phyloP scores from a whole-genome alignment of 2,329 filamentous ascomycete species.

The Aschersonia sp. region DNA sequence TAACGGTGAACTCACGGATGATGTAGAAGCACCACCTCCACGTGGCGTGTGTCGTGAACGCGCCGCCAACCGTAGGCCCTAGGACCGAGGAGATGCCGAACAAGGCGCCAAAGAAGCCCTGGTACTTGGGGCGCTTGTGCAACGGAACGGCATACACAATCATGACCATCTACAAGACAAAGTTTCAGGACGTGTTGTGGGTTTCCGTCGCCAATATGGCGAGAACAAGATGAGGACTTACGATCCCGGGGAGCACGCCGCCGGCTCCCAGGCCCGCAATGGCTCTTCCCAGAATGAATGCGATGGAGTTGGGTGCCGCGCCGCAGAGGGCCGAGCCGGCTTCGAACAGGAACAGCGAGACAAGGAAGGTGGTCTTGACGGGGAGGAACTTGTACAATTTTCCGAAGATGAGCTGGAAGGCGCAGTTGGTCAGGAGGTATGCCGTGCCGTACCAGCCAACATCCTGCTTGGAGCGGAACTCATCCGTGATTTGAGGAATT shows the following conservation, averaged over 20 bases:
- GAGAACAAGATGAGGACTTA: conserved; percentile 1
- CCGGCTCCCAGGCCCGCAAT: conserved; percentile 33
- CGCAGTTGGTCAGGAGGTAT: conserved; percentile 15
- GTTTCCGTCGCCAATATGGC: neutral
- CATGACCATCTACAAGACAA: conserved; percentile 2
- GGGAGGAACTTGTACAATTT: conserved; percentile 14
- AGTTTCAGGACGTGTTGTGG: neutral
- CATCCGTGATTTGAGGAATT: conserved; percentile 12
- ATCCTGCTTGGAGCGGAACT: conserved; percentile 13
- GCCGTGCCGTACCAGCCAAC: conserved; percentile 15
- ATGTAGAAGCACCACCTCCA: conserved; percentile 22
- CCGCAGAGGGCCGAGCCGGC: conserved; percentile 16
- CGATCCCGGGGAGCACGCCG: conserved; percentile 34
- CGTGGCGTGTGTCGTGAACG: conserved; percentile 6
- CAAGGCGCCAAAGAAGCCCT: conserved; percentile 20
- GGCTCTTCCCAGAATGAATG: conserved; percentile 34
- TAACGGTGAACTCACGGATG: conserved; percentile 6
- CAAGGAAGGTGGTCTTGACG: conserved; percentile 10
- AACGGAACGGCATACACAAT: conserved; percentile 4
- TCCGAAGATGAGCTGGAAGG: conserved; percentile 16
- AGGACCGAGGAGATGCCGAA: conserved; percentile 21
- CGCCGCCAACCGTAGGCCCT: conserved; percentile 11
- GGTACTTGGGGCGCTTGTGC: conserved; percentile 15
- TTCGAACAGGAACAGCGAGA: conserved; percentile 9
- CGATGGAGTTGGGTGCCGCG: conserved; percentile 21